Conservation (phyloP, 2,329 filamentous ascomycete genomes). For the Colletotrichum cereale region DNA sequence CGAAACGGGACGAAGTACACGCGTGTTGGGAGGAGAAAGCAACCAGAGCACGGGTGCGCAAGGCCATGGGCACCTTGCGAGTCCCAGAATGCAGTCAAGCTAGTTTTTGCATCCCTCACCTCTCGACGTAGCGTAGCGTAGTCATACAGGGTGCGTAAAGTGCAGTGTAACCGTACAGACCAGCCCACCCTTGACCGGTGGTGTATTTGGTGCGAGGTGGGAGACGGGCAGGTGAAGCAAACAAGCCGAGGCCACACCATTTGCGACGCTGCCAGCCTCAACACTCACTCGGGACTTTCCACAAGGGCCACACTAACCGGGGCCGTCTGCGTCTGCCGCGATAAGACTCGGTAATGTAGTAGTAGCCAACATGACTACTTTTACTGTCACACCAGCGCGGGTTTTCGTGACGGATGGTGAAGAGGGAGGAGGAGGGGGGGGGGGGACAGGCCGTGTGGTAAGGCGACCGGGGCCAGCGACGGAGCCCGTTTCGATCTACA, state of each 20-base stretch:
- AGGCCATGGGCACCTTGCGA: conserved; percentile 26
- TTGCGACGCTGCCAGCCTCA: conserved; percentile 17
- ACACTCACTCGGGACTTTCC: background rate
- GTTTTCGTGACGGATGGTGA: background rate
- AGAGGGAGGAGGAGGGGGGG: background rate
- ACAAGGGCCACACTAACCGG: background rate
- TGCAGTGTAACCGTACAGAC: background rate
- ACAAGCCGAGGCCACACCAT: conserved; percentile 1
- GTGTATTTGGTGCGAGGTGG: background rate
- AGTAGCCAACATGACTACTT: background rate
- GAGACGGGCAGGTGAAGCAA: conserved; percentile 4
- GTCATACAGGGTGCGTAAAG: background rate
- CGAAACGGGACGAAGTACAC: conserved; percentile 32
- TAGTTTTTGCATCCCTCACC: conserved; percentile 5
- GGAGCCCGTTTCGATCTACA: conserved; percentile 9
- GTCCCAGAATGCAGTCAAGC: conserved; percentile 11
- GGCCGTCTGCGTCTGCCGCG: background rate
- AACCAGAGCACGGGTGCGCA: conserved; percentile 25
- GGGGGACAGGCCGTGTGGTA: background rate
- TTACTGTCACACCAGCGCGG: background rate
- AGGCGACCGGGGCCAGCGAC: conserved; percentile 2
- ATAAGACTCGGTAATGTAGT: background rate
- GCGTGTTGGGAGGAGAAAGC: conserved; percentile 2
- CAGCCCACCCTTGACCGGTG: background rate
- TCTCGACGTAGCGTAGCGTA: background rate